Conservation (phyloP, 2,329 filamentous ascomycete genomes). For the Ceratocystis huliohia region DNA sequence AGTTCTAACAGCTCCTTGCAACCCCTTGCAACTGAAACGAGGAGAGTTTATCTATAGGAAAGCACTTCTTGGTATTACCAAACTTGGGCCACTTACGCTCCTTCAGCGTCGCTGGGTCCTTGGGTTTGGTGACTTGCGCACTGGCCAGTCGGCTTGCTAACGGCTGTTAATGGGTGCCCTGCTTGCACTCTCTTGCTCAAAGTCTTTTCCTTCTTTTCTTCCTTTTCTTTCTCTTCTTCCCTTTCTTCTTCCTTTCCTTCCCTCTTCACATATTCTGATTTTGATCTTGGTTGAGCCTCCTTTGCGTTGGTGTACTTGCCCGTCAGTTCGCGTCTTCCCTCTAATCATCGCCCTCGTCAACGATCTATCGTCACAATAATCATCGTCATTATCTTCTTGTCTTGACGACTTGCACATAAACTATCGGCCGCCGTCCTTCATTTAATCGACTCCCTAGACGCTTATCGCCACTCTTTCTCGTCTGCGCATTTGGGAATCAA, state of each 20-base stretch:
- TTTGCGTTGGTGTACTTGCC: neutral
- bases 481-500: neutral
- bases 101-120: neutral
- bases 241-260: neutral
- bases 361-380: neutral
- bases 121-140: slow-evolving; percentile 6
- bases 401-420: neutral
- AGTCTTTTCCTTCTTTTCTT: slow-evolving; percentile 1
- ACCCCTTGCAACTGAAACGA: slow-evolving; percentile 1
- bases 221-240: neutral
- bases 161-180: neutral
- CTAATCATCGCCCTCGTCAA: neutral
- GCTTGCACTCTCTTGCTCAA: neutral
- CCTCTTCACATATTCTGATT: neutral
- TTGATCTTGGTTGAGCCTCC: neutral
- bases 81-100: neutral
- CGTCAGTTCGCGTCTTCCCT: neutral
- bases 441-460: neutral
- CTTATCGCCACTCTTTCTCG: neutral
- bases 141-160: neutral
- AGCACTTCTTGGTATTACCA: slow-evolving; percentile 2
- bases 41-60: slow-evolving; percentile 3
- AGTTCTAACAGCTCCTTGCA: neutral
- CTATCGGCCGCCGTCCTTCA: neutral
- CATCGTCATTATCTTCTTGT: neutral